Base-by-base conservation (phyloP, 139 green algal genomes). In the Zygnema circumcarinatum region DNA sequence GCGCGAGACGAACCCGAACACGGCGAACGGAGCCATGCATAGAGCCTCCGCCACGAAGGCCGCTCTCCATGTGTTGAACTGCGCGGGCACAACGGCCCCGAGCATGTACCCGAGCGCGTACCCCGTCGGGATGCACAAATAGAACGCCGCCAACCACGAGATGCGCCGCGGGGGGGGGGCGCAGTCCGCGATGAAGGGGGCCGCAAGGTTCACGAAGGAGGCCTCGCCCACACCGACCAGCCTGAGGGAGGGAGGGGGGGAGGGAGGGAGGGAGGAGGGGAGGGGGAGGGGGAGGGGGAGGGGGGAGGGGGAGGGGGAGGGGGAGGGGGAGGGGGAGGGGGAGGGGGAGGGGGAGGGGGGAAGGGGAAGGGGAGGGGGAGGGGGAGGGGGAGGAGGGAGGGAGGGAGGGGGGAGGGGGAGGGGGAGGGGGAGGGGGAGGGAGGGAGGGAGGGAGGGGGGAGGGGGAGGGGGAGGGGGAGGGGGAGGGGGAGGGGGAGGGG, bases 101-200 rank as follows among this genome's bases (percentile, higher is more conserved):
- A 94, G 93, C 0, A 98, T 93, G 90, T 98, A 99, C 42, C 96
- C 96, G 2, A 94, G 53, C 0, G 93, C 95, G 67, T 96, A 32
- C 92, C 92, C 94, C 47, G 88, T 69, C 35, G 96, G 96, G 73
- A 99, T 98, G 91, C 95, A 98, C 33, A 97, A 82, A 89, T 97
- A 98, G 92, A 99, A 98, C 7, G 35, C n/a, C 36, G 88, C 74
- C 20, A 93, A 62, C 90, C 90, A 93, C 67, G 25, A 25, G 21
- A 73, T 69, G 1, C 47, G 87, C 81, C 36, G 73, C 32, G n/a
- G 75, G 7, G 86, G 54, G 0, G 97, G 97, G 0, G 97, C 97
- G 38, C 93, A 92, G 86, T 98, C 96, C 89, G 98, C 96, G 25
- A 99, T 98, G 89, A 98, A 98, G 0, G 97, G 95, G 1, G 97